A percentile compares a stretch with the other conserved stretches of the same genome.
phyloP scores from a whole-genome alignment of 2,329 filamentous ascomycete species.

The Aspergillus quadricinctus region DNA sequence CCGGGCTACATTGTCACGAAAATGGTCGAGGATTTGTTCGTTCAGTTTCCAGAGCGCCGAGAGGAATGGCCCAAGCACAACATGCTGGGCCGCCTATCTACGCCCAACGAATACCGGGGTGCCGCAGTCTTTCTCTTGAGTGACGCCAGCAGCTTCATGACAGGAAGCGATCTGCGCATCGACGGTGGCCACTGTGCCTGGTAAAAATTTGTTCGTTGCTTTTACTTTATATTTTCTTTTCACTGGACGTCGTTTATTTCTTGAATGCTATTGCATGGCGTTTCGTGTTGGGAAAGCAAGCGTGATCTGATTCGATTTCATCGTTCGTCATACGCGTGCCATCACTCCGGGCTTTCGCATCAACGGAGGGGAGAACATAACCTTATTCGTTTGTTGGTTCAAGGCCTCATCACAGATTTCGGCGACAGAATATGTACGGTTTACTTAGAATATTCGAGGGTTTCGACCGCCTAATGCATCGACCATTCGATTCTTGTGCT shows the following conservation, averaged over 20 bases:
- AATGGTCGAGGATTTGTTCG: slow-evolving; percentile 43
- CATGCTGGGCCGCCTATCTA: slow-evolving; percentile 70
- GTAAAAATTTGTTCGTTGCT: slow-evolving; percentile 32
- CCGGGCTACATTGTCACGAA: slow-evolving; percentile 46
- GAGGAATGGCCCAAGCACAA: slow-evolving; percentile 78
- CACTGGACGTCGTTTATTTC: background rate
- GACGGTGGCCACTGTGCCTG: slow-evolving; percentile 53
- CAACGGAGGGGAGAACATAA: background rate
- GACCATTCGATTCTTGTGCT: background rate
- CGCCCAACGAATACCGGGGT: slow-evolving; percentile 64
- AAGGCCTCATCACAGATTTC: slow-evolving; percentile 4
- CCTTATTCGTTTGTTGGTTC: background rate
- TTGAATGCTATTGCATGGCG: background rate
- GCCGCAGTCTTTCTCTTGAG: slow-evolving; percentile 46
- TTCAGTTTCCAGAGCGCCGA: slow-evolving; percentile 72
- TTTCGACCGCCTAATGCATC: slow-evolving; percentile 4
- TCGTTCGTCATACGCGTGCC: background rate
- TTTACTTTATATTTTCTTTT: slow-evolving; percentile 1
- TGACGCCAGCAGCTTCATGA: slow-evolving; percentile 53
- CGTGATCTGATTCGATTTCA: slow-evolving; percentile 1
- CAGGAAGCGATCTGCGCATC: slow-evolving; percentile 51
- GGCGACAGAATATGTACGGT: slow-evolving; percentile 1
- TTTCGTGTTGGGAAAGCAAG: slow-evolving; percentile 7
- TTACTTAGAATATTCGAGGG: slow-evolving; percentile 3
- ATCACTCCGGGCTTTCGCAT: slow-evolving; percentile 1